A percentile compares a stretch with the other conserved stretches of the same genome.
Evolutionary conservation across 2,329 filamentous ascomycete species (phyloP).

Genomic region (Colletotrichum agaves): DNA sequence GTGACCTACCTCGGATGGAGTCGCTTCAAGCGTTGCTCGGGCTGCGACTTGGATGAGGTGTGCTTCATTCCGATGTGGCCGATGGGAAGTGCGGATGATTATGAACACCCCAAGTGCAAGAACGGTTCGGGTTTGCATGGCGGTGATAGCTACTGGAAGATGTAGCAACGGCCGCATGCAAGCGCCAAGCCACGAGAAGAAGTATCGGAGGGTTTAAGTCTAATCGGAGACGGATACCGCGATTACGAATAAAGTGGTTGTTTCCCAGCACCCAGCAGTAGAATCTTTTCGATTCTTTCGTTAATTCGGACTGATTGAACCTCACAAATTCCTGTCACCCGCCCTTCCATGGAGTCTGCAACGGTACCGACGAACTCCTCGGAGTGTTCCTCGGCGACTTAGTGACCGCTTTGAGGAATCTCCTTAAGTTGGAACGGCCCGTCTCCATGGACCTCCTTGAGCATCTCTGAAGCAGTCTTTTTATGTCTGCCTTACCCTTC

Average conservation of each 20-base stretch:
- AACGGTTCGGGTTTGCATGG: neutral
- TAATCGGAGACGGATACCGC: no score
- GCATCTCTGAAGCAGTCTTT: neutral
- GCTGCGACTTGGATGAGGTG: conserved; percentile 63
- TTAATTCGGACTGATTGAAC: neutral
- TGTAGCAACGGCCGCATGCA: neutral
- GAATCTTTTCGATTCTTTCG: no score
- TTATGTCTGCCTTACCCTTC: neutral
- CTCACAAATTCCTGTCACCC: neutral
- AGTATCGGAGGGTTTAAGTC: no score
- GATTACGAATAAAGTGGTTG: no score
- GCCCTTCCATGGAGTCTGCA: neutral
- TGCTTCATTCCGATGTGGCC: conserved; percentile 74
- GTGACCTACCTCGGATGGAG: conserved; percentile 66
- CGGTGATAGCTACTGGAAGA: conserved; percentile 6
- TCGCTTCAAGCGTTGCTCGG: conserved; percentile 65
- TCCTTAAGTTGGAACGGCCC: neutral
- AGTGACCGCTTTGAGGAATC: neutral
- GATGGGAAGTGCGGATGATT: conserved; percentile 63
- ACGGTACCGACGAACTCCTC: neutral
- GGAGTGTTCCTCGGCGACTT: conserved; percentile 2
- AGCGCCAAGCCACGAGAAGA: no score
- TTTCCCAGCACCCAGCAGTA: no score
- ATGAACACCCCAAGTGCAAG: conserved; percentile 45
- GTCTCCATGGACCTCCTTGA: neutral